Conservation (phyloP, 2,329 filamentous ascomycete species). For the Aspergillus pseudonomiae region DNA sequence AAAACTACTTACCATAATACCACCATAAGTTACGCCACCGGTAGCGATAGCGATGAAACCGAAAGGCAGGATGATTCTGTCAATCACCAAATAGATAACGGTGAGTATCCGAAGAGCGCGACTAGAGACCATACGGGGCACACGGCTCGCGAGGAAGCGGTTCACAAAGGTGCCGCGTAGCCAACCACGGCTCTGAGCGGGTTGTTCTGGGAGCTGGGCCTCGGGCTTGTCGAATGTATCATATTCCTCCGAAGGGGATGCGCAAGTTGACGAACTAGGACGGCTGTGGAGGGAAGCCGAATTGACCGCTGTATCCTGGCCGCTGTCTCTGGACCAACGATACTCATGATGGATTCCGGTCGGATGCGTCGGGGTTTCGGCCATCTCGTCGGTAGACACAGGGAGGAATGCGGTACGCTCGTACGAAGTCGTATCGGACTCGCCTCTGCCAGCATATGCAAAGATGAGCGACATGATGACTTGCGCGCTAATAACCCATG, state of each 20-base stretch:
- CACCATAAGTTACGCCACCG: constrained; percentile 75
- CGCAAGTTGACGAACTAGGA: constrained; percentile 63
- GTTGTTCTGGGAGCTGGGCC: constrained; percentile 48
- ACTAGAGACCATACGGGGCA: constrained; percentile 60
- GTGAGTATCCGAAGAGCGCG: constrained; percentile 62
- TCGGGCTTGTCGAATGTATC: constrained; percentile 53
- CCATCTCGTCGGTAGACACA: constrained; percentile 60
- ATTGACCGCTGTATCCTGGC: constrained; percentile 72
- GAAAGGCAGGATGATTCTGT: constrained; percentile 75
- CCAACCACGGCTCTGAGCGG: constrained; percentile 39
- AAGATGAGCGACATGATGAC: constrained; percentile 69
- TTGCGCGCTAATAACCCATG: constrained; percentile 72
- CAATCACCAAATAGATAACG: constrained; percentile 67
- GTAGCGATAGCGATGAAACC: constrained; percentile 74
- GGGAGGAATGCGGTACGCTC: constrained; percentile 66
- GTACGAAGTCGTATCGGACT: constrained; percentile 36
- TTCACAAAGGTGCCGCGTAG: constrained; percentile 52
- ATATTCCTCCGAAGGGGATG: constrained; percentile 51
- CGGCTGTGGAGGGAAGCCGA: constrained; percentile 68
- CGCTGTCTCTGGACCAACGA: constrained; percentile 71
- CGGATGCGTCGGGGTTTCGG: constrained; percentile 53
- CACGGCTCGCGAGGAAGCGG: constrained; percentile 55
- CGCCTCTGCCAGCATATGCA: constrained; percentile 56
- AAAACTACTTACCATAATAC: constrained; percentile 73
- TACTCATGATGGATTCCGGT: constrained; percentile 44